These are phyloP conservation scores for Cyclotella baltica DNA, from an alignment of 108 stramenopile genomes.

Conservation along the genomic window DNA sequence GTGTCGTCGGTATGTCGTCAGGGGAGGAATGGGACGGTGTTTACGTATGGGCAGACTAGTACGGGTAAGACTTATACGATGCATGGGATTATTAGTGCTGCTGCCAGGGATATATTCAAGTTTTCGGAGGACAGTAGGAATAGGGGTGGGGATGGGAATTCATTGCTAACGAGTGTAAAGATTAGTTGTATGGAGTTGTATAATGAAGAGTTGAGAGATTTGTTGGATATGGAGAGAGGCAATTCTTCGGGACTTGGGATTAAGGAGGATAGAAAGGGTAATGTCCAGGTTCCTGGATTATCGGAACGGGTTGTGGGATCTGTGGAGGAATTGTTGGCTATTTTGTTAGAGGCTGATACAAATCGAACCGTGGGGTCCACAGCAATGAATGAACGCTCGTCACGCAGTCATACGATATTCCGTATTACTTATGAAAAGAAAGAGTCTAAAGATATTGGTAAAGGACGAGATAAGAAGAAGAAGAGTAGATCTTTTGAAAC, in stretches of 20 bases:
- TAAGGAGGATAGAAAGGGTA: constrained; percentile 89
- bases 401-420: constrained; percentile 93
- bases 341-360: constrained; percentile 69
- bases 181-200: constrained; percentile 96
- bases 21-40: constrained; percentile 86
- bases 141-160: neutral
- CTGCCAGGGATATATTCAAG: constrained; percentile 65
- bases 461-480: constrained; percentile 16
- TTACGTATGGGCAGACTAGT: constrained; percentile 72
- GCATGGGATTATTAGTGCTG: constrained; percentile 71
- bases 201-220: constrained; percentile 96
- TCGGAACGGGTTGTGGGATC: constrained; percentile 56
- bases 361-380: constrained; percentile 83
- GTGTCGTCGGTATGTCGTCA: constrained; percentile 66
- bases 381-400: constrained; percentile 91
- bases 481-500: constrained; percentile 33
- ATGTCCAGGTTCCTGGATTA: constrained; percentile 75
- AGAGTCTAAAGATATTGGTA: constrained; percentile 52
- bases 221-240: constrained; percentile 56
- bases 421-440: constrained; percentile 74
- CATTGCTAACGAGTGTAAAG: constrained; percentile 55
- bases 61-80: constrained; percentile 56
- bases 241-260: constrained; percentile 32
- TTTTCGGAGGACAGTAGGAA: constrained; percentile 5
- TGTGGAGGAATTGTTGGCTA: constrained; percentile 65